Conservation (phyloP, 768 basidiomycete species). For the Lepiota brunneoincarnata region DNA sequence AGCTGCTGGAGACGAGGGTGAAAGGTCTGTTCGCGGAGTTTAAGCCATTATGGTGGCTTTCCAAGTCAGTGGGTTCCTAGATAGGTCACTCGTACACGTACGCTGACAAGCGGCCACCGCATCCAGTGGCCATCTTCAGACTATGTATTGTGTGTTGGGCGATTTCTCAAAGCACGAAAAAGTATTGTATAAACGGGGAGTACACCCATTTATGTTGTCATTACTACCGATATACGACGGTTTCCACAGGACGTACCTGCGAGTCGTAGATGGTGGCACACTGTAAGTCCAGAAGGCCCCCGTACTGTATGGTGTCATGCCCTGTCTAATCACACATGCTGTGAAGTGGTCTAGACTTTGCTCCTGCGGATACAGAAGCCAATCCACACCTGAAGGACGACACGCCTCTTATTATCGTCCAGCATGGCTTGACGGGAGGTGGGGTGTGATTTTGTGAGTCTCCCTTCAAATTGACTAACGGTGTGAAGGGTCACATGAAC, state of each 20-base stretch:
- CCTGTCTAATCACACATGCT: constrained; percentile 5
- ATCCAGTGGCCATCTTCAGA: constrained; percentile 61
- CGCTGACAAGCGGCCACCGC: neutral
- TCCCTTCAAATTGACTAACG: neutral
- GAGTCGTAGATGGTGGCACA: constrained; percentile 60
- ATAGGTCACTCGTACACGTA: neutral
- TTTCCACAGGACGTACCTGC: constrained; percentile 40
- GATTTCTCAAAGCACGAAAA: constrained; percentile 57
- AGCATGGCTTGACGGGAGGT: constrained; percentile 58
- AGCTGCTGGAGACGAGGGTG: constrained; percentile 39
- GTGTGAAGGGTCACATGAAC: constrained; percentile 78
- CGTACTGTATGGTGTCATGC: neutral
- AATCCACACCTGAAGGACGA: constrained; percentile 29
- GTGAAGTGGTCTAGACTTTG: constrained; percentile 64
- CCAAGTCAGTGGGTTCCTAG: constrained; percentile 32
- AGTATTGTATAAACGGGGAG: constrained; percentile 55
- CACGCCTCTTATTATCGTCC: constrained; percentile 54
- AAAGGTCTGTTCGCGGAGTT: constrained; percentile 41
- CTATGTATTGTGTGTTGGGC: constrained; percentile 55
- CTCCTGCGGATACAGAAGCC: constrained; percentile 40
- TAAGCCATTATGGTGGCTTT: constrained; percentile 48
- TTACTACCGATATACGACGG: neutral
- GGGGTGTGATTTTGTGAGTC: constrained; percentile 30
- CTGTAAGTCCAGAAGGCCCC: constrained; percentile 37
- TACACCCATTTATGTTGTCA: neutral